A percentile compares a stretch with the other conserved stretches of the same genome.
Evolutionary conservation across 2,329 filamentous ascomycete genomes (phyloP).

Genomic region (Hymenoscyphus scutula): DNA sequence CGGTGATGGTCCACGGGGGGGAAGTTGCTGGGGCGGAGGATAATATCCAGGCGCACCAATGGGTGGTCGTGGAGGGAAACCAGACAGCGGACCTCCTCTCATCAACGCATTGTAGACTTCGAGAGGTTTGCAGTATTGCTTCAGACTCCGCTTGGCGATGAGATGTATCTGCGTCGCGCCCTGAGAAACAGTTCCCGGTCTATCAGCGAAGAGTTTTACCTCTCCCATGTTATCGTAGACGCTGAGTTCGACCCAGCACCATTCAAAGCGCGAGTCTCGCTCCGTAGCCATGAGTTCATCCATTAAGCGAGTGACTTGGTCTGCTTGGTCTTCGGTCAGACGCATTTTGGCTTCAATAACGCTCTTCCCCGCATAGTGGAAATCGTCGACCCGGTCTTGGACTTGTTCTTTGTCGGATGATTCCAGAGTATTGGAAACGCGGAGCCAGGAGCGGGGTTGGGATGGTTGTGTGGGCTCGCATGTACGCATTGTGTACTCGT

Average conservation of each 20-base stretch:
- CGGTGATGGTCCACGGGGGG: not conserved
- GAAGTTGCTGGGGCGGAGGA: not conserved
- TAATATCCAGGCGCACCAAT: not conserved
- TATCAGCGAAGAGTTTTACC: constrained; percentile 5
- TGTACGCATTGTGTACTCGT: constrained; percentile 25
- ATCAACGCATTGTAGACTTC: constrained; percentile 20
- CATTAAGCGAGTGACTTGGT: constrained; percentile 25
- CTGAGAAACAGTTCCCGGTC: not conserved
- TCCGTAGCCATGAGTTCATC: constrained; percentile 23
- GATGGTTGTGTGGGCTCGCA: not conserved
- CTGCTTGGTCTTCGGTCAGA: constrained; percentile 25
- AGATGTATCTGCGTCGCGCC: constrained; percentile 23
- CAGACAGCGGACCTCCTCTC: not conserved
- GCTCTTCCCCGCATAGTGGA: constrained; percentile 12
- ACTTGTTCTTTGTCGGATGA: constrained; percentile 7
- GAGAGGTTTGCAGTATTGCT: constrained; percentile 14
- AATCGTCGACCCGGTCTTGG: constrained; percentile 16
- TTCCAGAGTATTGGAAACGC: constrained; percentile 21
- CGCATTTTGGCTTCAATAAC: constrained; percentile 23
- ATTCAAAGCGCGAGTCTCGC: constrained; percentile 27
- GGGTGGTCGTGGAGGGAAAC: not conserved
- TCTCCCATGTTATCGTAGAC: constrained; percentile 18
- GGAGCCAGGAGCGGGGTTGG: constrained; percentile 16
- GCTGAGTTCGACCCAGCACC: constrained; percentile 26
- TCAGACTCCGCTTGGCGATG: constrained; percentile 22